Conservation (phyloP, 2,329 filamentous ascomycete species). For the Phyllachora maydis region DNA sequence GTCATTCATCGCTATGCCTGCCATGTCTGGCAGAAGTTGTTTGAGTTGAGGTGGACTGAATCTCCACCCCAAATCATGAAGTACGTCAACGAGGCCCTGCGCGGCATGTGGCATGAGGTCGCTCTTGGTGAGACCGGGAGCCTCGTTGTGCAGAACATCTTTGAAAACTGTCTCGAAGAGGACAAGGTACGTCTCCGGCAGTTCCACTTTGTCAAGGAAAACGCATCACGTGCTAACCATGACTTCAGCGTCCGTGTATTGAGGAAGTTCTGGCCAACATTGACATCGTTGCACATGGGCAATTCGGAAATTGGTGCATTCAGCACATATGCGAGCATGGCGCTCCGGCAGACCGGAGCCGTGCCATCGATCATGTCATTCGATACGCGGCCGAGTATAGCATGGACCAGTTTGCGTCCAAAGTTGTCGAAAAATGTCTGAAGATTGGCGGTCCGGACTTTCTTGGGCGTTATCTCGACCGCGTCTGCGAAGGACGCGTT, state of each 20-base stretch:
- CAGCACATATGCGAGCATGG: slow-evolving; percentile 98
- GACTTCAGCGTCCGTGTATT: slow-evolving; percentile 67
- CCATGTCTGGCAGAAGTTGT: slow-evolving; percentile 98
- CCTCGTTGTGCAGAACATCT: slow-evolving; percentile 96
- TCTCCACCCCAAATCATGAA: slow-evolving; percentile 96
- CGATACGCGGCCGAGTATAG: slow-evolving; percentile 89
- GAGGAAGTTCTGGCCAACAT: slow-evolving; percentile 91
- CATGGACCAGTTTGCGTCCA: slow-evolving; percentile 97
- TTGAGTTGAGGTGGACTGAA: slow-evolving; percentile 89
- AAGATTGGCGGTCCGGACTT: slow-evolving; percentile 91
- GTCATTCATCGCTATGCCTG: slow-evolving; percentile 97
- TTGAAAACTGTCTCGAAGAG: slow-evolving; percentile 96
- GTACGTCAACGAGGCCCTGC: slow-evolving; percentile 86
- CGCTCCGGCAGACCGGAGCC: slow-evolving; percentile 71
- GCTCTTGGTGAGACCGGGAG: slow-evolving; percentile 94
- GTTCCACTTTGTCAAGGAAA: background rate
- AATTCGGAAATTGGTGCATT: slow-evolving; percentile 99
- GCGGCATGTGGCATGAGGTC: slow-evolving; percentile 97
- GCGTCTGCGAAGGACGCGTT: slow-evolving; percentile 76
- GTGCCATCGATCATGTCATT: slow-evolving; percentile 89
- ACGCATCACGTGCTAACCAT: slow-evolving; percentile 2
- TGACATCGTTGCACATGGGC: slow-evolving; percentile 87
- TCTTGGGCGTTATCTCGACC: slow-evolving; percentile 75
- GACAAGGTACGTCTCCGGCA: slow-evolving; percentile 54
- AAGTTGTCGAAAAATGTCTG: slow-evolving; percentile 96